Percentiles rank a stretch among this genome's conserved stretches.
Evolutionary conservation across 2,329 filamentous ascomycete genomes (phyloP).

Genomic region (Sporothrix variecibatus): DNA sequence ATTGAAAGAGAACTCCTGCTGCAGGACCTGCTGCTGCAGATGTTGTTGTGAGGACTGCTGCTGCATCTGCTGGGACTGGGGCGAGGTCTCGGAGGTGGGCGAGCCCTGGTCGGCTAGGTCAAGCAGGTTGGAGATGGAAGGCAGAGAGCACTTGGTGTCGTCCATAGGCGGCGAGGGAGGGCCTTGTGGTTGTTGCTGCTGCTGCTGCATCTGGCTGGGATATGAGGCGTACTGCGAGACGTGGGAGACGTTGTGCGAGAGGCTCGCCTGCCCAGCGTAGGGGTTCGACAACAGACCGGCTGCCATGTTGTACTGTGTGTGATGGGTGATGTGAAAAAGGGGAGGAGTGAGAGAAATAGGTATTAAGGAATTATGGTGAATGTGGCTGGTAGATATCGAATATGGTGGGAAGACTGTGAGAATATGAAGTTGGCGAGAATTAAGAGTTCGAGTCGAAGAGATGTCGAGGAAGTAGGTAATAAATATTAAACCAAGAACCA

Average conservation of each 20-base stretch:
- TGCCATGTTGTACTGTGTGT: slow-evolving; percentile 42
- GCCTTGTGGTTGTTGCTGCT: slow-evolving; percentile 27
- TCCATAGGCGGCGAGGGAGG: slow-evolving; percentile 77
- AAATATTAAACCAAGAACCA: slow-evolving; percentile 40
- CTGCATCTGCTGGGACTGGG: slow-evolving; percentile 44
- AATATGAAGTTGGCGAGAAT: background rate
- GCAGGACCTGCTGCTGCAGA: slow-evolving; percentile 32
- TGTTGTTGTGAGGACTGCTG: slow-evolving; percentile 31
- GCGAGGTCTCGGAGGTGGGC: slow-evolving; percentile 57
- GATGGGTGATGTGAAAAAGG: background rate
- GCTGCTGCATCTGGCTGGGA: slow-evolving; percentile 23
- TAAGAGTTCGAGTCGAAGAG: background rate
- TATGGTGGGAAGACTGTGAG: background rate
- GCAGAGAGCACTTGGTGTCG: slow-evolving; percentile 80
- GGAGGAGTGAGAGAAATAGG: background rate
- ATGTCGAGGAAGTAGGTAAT: background rate
- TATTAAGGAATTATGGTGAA: slow-evolving; percentile 10
- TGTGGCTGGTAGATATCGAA: background rate
- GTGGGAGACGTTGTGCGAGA: slow-evolving; percentile 15
- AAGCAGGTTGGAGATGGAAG: slow-evolving; percentile 89
- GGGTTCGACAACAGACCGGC: slow-evolving; percentile 46
- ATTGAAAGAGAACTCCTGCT: slow-evolving; percentile 30
- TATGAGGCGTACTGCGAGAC: slow-evolving; percentile 31
- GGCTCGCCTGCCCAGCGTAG: slow-evolving; percentile 41
- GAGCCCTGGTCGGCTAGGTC: slow-evolving; percentile 75